Percentiles rank a stretch among this genome's conserved stretches.
These are phyloP conservation scores for Phylloporus arenicola DNA, from an alignment of 768 basidiomycete genomes.

Conservation along the genomic window DNA sequence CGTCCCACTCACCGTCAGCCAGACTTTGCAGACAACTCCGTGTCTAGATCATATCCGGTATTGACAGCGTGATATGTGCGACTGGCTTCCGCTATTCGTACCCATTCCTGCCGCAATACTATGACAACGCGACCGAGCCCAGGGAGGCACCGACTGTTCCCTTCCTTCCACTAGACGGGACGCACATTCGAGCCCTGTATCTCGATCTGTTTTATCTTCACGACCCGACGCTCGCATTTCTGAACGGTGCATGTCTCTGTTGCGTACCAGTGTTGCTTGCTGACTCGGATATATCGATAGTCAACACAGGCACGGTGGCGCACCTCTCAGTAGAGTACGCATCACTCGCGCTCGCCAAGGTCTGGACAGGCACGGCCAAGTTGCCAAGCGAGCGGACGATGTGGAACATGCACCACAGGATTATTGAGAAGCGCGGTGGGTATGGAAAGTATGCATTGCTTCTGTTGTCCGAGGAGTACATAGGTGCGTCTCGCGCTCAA, in stretches of 20 bases:
- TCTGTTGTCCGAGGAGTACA: background rate
- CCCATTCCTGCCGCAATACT: constrained; percentile 16
- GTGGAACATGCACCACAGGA: background rate
- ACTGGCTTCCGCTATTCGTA: constrained; percentile 12
- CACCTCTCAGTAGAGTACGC: background rate
- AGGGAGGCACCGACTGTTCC: background rate
- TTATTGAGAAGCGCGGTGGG: constrained; percentile 8
- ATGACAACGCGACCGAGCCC: constrained; percentile 5
- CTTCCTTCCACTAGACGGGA: constrained; percentile 9
- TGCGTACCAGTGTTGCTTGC: background rate
- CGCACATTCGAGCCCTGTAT: constrained; percentile 11
- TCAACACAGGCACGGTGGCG: background rate
- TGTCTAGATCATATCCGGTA: constrained; percentile 6
- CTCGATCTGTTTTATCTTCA: constrained; percentile 11
- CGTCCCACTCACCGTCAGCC: background rate
- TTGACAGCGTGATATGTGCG: constrained; percentile 9
- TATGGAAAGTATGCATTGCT: constrained; percentile 6
- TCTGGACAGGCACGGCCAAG: constrained; percentile 9
- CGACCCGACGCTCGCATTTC: constrained; percentile 14
- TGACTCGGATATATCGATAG: background rate
- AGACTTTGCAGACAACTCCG: too few relatives aligned
- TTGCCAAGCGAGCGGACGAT: constrained; percentile 2
- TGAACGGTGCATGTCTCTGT: background rate
- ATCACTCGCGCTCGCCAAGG: constrained; percentile 10
- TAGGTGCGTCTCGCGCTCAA: background rate